Percentiles rank a stretch among this genome's conserved stretches.
These are phyloP conservation scores for Corchorus capsularis DNA, from an alignment of 345 rosid species.

Conservation along the genomic window DNA sequence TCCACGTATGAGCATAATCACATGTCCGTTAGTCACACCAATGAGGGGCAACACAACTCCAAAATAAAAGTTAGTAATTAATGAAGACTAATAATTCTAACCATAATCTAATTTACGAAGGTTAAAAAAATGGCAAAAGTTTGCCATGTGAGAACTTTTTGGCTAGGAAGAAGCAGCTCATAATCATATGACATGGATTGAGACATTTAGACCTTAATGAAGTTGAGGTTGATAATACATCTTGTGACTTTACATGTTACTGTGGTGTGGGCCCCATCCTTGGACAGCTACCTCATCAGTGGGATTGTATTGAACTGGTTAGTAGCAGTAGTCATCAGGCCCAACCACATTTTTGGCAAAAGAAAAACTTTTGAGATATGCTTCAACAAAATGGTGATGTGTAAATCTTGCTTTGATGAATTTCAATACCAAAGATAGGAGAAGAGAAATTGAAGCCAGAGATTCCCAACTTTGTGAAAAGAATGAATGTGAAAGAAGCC, in stretches of 20 bases:
- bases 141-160: constrained; percentile 8
- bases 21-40: too few relatives aligned
- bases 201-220: constrained; percentile 42
- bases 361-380: constrained; percentile 20
- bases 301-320: constrained; percentile 10
- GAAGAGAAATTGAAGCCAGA: constrained; percentile 13
- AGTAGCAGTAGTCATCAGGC: constrained; percentile 16
- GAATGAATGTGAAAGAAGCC: background rate
- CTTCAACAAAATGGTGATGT: constrained; percentile 17
- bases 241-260: constrained; percentile 31
- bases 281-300: constrained; percentile 25
- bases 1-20: too few relatives aligned
- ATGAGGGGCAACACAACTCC: too few relatives aligned
- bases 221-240: constrained; percentile 34
- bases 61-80: too few relatives aligned
- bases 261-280: constrained; percentile 21
- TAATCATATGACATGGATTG: constrained; percentile 13
- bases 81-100: too few relatives aligned
- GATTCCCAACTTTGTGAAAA: background rate
- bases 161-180: constrained; percentile 17
- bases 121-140: constrained; percentile 1
- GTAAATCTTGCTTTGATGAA: constrained; percentile 19
- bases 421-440: background rate
- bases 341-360: constrained; percentile 11
- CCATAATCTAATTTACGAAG: too few relatives aligned